Evolutionary conservation across 768 basidiomycete species (phyloP).

Genomic region (Rhodotorula babjevae): DNA sequence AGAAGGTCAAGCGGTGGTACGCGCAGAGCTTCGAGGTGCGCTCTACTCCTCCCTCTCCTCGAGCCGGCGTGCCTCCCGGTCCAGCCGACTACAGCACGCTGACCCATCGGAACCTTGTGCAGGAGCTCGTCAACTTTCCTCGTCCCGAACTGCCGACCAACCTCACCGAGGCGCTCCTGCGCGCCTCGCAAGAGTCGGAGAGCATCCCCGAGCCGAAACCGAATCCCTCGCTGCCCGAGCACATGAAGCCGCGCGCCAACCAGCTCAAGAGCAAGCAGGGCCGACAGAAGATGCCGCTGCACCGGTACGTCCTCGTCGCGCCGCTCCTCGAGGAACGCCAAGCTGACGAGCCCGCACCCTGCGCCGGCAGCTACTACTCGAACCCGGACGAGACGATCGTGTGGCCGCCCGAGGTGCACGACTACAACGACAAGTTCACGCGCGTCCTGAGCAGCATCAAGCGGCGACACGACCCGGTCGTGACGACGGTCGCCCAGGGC

Average conservation of each 20-base stretch:
- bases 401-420: slow-evolving; percentile 89
- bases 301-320: slow-evolving; percentile 57
- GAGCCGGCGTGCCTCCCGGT: background rate
- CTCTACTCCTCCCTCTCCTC: slow-evolving; percentile 12
- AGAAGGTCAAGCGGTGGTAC: slow-evolving; percentile 95
- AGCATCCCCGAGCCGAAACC: slow-evolving; percentile 68
- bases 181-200: slow-evolving; percentile 53
- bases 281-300: slow-evolving; percentile 71
- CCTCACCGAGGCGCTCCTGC: slow-evolving; percentile 61
- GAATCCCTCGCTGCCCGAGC: slow-evolving; percentile 65
- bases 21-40: slow-evolving; percentile 94
- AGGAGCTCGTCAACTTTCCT: slow-evolving; percentile 89
- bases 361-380: slow-evolving; percentile 78
- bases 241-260: slow-evolving; percentile 38
- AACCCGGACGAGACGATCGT: slow-evolving; percentile 59
- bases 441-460: slow-evolving; percentile 82
- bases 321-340: background rate
- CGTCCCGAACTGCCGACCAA: slow-evolving; percentile 64
- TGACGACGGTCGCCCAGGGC: slow-evolving; percentile 90
- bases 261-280: slow-evolving; percentile 51
- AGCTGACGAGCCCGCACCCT: background rate
- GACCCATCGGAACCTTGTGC: background rate
- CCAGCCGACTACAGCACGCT: background rate
- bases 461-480: slow-evolving; percentile 90
- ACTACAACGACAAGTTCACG: slow-evolving; percentile 89